phyloP scores from a whole-genome alignment of 2,329 filamentous ascomycete genomes.

The Calycina marina region DNA sequence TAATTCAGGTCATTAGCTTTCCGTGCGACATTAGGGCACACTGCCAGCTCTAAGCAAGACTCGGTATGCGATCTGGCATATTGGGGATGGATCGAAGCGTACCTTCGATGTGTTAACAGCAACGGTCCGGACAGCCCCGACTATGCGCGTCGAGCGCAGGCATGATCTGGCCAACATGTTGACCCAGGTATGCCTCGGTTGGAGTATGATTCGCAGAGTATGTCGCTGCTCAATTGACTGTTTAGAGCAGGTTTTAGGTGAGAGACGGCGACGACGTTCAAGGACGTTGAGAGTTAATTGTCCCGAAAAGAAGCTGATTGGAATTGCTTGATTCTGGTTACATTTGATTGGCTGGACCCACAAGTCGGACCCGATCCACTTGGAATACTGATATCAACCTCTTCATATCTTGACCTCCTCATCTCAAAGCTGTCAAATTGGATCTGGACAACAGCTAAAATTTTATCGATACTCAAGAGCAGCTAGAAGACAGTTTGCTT shows the following conservation, averaged over 20 bases:
- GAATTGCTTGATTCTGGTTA: not conserved
- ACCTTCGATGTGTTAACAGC: constrained; percentile 62
- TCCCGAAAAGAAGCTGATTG: not conserved
- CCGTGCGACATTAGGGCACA: not conserved
- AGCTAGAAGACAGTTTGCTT: too few species aligned
- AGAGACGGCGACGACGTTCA: constrained; percentile 2
- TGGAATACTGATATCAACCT: too few species aligned
- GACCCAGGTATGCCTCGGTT: constrained; percentile 23
- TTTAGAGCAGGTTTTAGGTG: constrained; percentile 15
- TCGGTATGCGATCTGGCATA: not conserved
- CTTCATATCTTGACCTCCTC: too few species aligned
- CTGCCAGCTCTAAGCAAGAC: not conserved
- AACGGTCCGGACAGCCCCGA: constrained; percentile 64
- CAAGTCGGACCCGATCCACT: too few species aligned
- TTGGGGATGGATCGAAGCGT: constrained; percentile 35
- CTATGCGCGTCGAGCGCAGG: constrained; percentile 75
- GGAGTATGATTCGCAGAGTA: constrained; percentile 18
- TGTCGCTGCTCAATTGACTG: constrained; percentile 19
- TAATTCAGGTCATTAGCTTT: constrained; percentile 27
- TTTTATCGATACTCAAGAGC: too few species aligned
- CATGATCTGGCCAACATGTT: constrained; percentile 89
- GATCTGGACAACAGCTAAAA: too few species aligned
- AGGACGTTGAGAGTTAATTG: not conserved
- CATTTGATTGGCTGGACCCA: not conserved
- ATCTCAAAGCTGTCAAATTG: too few species aligned